Percentiles rank a stretch among this genome's conserved stretches.
phyloP scores from a whole-genome alignment of 106 monocot species.

The Triglochin maritima region DNA sequence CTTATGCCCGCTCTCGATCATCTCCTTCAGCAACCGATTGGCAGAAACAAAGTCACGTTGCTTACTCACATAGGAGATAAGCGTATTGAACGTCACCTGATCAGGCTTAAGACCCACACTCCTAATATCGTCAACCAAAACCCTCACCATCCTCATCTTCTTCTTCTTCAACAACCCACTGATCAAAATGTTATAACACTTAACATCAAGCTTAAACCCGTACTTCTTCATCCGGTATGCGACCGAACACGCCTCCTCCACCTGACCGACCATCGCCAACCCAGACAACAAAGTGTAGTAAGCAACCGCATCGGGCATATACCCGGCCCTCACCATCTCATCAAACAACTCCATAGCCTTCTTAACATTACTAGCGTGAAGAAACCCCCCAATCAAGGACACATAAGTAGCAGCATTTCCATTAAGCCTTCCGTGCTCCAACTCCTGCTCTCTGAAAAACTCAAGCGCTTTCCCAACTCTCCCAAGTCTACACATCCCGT shows the following conservation, averaged over 20 bases:
- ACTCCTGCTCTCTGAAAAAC: constrained; percentile 34
- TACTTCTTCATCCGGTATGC: constrained; percentile 35
- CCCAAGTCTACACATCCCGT: constrained; percentile 51
- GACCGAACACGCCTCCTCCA: constrained; percentile 45
- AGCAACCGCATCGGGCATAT: constrained; percentile 33
- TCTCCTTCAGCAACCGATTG: constrained; percentile 32
- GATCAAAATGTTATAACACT: constrained; percentile 58
- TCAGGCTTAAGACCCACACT: constrained; percentile 41
- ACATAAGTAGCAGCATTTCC: constrained; percentile 46
- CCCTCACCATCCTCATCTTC: constrained; percentile 12
- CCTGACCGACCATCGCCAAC: constrained; percentile 32
- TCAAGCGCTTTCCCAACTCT: constrained; percentile 41
- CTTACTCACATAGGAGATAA: constrained; percentile 45
- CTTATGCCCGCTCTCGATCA: constrained; percentile 27
- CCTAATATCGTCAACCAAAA: constrained; percentile 45
- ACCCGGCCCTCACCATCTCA: constrained; percentile 50
- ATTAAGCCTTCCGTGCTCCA: constrained; percentile 16
- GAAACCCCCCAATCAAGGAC: constrained; percentile 61
- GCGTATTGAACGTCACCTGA: constrained; percentile 63
- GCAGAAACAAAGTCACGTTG: constrained; percentile 41
- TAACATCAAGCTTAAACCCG: constrained; percentile 51
- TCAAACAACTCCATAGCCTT: constrained; percentile 59
- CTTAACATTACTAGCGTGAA: constrained; percentile 56
- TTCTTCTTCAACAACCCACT: constrained; percentile 63
- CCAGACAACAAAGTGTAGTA: constrained; percentile 75